Percentiles rank a stretch among this genome's conserved stretches.
Evolutionary conservation across 805 yeast species (phyloP).

Genomic region (Naumovozyma dairenensis): DNA sequence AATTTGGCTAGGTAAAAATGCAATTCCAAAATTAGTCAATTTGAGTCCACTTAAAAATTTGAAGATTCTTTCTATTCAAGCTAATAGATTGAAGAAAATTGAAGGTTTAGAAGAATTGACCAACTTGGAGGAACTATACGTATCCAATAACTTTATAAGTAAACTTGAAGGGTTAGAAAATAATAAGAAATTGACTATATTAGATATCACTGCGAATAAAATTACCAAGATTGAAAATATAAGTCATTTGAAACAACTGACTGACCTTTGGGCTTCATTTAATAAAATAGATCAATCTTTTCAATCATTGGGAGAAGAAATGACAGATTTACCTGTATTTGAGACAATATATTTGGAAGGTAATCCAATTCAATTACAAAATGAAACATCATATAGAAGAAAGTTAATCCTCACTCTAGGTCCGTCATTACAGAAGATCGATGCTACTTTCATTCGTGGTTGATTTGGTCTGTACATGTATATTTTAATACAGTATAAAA

Average conservation of each 20-base stretch:
- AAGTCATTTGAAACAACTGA: conserved; percentile 54
- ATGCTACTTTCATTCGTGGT: conserved; percentile 64
- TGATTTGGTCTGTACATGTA: too few species aligned
- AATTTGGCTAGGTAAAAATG: conserved; percentile 89
- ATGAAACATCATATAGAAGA: conserved; percentile 76
- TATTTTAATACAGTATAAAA: too few species aligned
- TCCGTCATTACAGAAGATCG: conserved; percentile 69
- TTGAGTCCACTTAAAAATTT: conserved; percentile 50
- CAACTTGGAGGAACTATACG: conserved; percentile 74
- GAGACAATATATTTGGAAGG: conserved; percentile 93
- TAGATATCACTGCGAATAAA: conserved; percentile 76
- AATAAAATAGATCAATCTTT: conserved; percentile 57
- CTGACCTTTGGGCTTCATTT: conserved; percentile 90
- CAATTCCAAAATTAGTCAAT: conserved; percentile 55
- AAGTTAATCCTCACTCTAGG: conserved; percentile 61
- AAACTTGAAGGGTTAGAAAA: conserved; percentile 71
- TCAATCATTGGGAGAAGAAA: conserved; percentile 55
- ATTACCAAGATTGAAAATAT: conserved; percentile 54
- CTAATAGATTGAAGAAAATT: conserved; percentile 66
- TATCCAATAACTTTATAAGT: conserved; percentile 73
- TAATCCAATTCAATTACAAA: conserved; percentile 69
- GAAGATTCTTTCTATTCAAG: conserved; percentile 75
- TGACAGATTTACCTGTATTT: conserved; percentile 50
- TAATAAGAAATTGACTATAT: conserved; percentile 51
- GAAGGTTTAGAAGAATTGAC: conserved; percentile 70